Conservation (phyloP, 768 basidiomycete species). For the Postia placenta region DNA sequence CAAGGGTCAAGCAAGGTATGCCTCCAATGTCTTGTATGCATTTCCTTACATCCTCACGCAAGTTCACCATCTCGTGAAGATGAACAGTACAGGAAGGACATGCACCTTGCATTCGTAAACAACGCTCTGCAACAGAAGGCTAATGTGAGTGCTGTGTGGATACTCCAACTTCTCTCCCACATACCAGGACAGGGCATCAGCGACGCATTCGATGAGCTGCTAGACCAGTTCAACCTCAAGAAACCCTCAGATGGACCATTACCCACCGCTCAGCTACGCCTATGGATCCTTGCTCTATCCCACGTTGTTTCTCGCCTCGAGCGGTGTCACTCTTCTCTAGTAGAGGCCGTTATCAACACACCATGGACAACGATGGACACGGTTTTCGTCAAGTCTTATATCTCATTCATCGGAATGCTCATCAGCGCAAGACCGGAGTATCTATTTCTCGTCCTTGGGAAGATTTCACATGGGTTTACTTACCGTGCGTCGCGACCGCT, state of each 20-base stretch:
- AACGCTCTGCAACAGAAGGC: conserved; percentile 74
- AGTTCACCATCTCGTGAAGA: too few species aligned
- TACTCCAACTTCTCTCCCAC: conserved; percentile 1
- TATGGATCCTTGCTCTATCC: conserved; percentile 82
- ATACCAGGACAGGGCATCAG: conserved; percentile 51
- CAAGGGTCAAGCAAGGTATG: conserved; percentile 57
- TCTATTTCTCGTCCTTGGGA: conserved; percentile 74
- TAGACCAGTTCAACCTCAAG: conserved; percentile 73
- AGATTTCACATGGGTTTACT: conserved; percentile 80
- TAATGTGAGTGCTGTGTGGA: conserved; percentile 40
- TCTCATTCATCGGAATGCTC: conserved; percentile 85
- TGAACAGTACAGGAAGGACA: conserved; percentile 70
- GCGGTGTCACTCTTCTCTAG: conserved; percentile 68
- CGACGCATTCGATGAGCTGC: conserved; percentile 82
- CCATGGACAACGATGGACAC: conserved; percentile 93
- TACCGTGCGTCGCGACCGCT: conserved; percentile 57
- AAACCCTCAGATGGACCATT: conserved; percentile 26
- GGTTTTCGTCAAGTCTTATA: conserved; percentile 81
- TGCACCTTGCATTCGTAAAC: conserved; percentile 79
- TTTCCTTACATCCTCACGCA: background rate
- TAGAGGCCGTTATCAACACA: conserved; percentile 80
- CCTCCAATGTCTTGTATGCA: too few species aligned
- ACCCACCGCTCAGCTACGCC: conserved; percentile 51
- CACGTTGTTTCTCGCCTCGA: conserved; percentile 91
- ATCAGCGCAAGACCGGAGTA: conserved; percentile 91